phyloP scores from a whole-genome alignment of 345 rosid genomes.

The Lepidium didymum region DNA sequence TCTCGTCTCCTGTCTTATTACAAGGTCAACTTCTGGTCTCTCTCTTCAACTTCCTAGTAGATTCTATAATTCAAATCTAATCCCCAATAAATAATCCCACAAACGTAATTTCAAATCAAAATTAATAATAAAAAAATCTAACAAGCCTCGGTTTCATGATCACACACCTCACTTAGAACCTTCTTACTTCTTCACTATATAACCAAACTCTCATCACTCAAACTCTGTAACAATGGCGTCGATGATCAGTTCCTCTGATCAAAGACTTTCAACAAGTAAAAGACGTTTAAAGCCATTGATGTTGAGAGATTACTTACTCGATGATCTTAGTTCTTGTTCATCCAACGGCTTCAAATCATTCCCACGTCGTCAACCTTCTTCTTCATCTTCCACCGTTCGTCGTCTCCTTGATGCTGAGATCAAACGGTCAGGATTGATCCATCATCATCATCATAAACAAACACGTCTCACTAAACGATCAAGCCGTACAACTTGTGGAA shows the following conservation, averaged over 20 bases:
- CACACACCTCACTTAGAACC: conserved; percentile 30
- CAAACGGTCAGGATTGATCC: conserved; percentile 30
- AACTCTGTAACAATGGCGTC: conserved; percentile 21
- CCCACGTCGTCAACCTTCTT: conserved; percentile 55
- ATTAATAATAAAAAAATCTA: neutral
- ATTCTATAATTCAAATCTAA: conserved; percentile 30
- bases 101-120: conserved; percentile 16
- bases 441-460: neutral
- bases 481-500: conserved; percentile 32
- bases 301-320: conserved; percentile 72
- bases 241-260: conserved; percentile 22
- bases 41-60: conserved; percentile 8
- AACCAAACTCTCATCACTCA: neutral
- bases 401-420: conserved; percentile 63
- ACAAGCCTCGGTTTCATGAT: conserved; percentile 20
- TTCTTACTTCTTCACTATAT: conserved; percentile 26
- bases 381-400: conserved; percentile 48
- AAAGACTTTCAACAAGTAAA: conserved; percentile 21
- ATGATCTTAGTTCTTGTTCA: conserved; percentile 82
- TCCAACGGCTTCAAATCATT: conserved; percentile 85
- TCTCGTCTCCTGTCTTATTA: conserved; percentile 31
- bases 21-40: conserved; percentile 36
- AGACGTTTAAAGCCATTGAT: conserved; percentile 41
- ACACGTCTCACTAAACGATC: conserved; percentile 24
- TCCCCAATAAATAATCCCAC: neutral